These are phyloP conservation scores for Solanum sejunctum DNA, from an alignment of 257 asterid genomes.

Conservation along the genomic window DNA sequence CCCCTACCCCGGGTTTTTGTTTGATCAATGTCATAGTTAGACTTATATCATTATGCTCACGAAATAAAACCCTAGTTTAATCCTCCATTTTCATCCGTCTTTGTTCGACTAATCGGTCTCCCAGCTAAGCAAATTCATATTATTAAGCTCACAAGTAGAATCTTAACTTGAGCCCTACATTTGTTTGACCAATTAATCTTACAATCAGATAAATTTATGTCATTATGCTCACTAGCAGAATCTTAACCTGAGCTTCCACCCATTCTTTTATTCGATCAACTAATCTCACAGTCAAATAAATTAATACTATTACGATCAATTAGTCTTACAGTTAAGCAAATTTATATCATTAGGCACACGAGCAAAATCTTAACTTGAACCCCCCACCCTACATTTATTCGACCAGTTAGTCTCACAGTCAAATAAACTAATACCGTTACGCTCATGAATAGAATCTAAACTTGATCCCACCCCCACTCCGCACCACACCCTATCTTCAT, in stretches of 20 bases:
- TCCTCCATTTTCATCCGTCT: no score
- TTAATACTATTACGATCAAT: no score
- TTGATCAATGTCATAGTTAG: no score
- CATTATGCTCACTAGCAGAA: not conserved
- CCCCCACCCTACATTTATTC: not conserved
- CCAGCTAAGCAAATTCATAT: no score
- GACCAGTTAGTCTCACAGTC: not conserved
- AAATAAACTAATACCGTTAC: not conserved
- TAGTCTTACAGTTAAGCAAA: not conserved
- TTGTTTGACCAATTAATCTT: no score
- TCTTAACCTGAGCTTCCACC: fast-evolving
- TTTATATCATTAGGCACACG: not conserved
- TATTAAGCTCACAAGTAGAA: no score
- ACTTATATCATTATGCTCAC: no score
- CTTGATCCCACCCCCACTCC: not conserved
- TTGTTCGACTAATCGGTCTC: no score
- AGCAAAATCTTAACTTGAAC: not conserved
- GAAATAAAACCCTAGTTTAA: no score
- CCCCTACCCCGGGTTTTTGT: not conserved
- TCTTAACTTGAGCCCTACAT: no score
- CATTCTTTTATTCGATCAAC: fast-evolving
- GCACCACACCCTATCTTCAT: not conserved
- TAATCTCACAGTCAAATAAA: not conserved
- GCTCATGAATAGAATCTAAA: not conserved
- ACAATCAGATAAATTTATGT: no score